Percentiles rank a stretch among this genome's conserved stretches.
Evolutionary conservation across 1,284 basidiomycete species (phyloP).

Genomic region (Ceratobasidium sp.): DNA sequence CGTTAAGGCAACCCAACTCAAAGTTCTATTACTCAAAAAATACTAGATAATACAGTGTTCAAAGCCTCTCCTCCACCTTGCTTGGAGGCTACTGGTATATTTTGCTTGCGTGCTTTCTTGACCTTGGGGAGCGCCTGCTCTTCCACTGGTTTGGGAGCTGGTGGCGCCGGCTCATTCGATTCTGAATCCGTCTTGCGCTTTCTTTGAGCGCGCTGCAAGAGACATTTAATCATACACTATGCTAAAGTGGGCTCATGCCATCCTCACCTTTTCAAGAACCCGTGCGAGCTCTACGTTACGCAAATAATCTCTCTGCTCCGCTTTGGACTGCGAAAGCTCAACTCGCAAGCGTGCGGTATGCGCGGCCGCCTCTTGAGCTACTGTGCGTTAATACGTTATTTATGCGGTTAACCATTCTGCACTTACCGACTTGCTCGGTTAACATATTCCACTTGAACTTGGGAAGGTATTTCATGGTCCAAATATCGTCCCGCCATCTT

Average conservation of each 20-base stretch:
- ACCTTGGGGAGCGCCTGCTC: slow-evolving; percentile 44
- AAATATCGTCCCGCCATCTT: slow-evolving; percentile 94
- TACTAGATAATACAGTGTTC: slow-evolving; percentile 59
- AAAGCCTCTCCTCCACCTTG: slow-evolving; percentile 49
- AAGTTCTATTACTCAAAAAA: slow-evolving; percentile 55
- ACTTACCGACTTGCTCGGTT: slow-evolving; percentile 95
- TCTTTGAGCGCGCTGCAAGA: slow-evolving; percentile 24
- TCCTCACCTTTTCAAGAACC: slow-evolving; percentile 71
- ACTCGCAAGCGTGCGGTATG: slow-evolving; percentile 87
- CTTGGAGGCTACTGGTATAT: slow-evolving; percentile 33
- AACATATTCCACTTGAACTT: slow-evolving; percentile 99
- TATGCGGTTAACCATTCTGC: not conserved
- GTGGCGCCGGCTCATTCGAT: slow-evolving; percentile 36
- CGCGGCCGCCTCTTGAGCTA: slow-evolving; percentile 92
- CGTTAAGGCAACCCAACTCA: not conserved
- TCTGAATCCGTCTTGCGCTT: slow-evolving; percentile 47
- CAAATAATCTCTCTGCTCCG: slow-evolving; percentile 93
- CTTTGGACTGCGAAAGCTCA: slow-evolving; percentile 85
- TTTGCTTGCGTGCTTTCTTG: slow-evolving; percentile 46
- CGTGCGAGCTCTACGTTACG: slow-evolving; percentile 93
- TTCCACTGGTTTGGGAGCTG: slow-evolving; percentile 45
- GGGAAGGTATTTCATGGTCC: slow-evolving; percentile 99
- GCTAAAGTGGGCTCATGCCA: slow-evolving; percentile 33
- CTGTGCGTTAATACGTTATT: not conserved
- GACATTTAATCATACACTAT: not conserved